Evolutionary conservation across 1,139 yeast genomes (phyloP).

Genomic region (Hyphopichia khmerensis): DNA sequence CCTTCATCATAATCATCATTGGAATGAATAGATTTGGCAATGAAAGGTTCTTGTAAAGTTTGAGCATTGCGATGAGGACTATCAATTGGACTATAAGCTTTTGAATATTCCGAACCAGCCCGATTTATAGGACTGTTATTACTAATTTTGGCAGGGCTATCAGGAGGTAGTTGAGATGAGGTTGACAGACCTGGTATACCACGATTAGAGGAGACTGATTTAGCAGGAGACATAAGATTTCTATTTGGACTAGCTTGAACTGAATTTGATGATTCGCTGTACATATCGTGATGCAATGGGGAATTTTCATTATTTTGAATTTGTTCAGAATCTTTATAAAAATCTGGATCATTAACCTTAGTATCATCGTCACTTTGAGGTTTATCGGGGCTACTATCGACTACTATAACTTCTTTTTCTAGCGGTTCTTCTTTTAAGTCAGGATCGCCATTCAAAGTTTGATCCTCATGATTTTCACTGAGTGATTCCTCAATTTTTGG

Average conservation of each 20-base stretch:
- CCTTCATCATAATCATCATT: conserved; percentile 5
- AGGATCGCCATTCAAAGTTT: background rate
- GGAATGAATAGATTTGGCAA: conserved; percentile 1
- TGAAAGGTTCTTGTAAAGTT: conserved; percentile 3
- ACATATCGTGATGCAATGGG: background rate
- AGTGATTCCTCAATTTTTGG: no score
- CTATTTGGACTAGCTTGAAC: background rate
- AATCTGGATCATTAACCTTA: background rate
- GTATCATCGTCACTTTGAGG: background rate
- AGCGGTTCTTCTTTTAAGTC: background rate
- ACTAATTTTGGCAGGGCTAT: conserved; percentile 2
- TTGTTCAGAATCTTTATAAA: background rate
- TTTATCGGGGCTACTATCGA: background rate
- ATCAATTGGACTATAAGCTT: conserved; percentile 5
- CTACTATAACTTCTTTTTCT: background rate
- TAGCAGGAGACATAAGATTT: background rate
- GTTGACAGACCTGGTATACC: background rate
- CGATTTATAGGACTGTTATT: background rate
- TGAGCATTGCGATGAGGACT: background rate
- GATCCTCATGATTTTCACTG: background rate
- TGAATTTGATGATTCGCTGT: background rate
- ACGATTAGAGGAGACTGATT: background rate
- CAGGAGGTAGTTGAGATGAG: conserved; percentile 1
- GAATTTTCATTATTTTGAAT: background rate
- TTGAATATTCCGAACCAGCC: background rate